Conservation (phyloP, 2,329 filamentous ascomycete species). For the Cladosporium sp. region DNA sequence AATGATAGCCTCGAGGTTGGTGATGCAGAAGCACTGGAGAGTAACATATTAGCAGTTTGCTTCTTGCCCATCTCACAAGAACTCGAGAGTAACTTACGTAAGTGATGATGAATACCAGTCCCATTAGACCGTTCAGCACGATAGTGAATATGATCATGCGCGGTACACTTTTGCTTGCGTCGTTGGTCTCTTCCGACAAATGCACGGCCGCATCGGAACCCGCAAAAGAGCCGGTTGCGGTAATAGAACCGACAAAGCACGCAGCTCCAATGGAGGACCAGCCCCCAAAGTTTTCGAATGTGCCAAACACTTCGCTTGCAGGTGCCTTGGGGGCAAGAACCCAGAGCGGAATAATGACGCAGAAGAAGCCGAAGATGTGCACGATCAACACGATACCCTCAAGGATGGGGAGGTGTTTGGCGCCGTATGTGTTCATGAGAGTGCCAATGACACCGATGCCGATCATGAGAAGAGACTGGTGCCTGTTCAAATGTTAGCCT, state of each 20-base stretch:
- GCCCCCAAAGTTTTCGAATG: constrained; percentile 40
- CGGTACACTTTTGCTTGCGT: constrained; percentile 33
- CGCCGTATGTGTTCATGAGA: constrained; percentile 32
- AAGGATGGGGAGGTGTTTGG: constrained; percentile 35
- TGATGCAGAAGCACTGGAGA: constrained; percentile 17
- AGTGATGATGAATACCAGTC: constrained; percentile 28
- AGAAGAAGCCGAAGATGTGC: constrained; percentile 35
- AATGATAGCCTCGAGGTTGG: constrained; percentile 13
- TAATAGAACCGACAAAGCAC: constrained; percentile 36
- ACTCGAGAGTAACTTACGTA: constrained; percentile 15
- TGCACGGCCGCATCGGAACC: constrained; percentile 34
- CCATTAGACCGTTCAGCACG: constrained; percentile 26
- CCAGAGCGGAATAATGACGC: constrained; percentile 34
- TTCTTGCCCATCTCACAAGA: background rate
- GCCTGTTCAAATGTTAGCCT: background rate
- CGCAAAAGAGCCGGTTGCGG: constrained; percentile 25
- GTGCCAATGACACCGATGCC: constrained; percentile 39
- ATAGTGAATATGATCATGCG: constrained; percentile 33
- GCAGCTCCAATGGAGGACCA: constrained; percentile 38
- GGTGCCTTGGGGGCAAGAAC: constrained; percentile 29
- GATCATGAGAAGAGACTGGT: constrained; percentile 34
- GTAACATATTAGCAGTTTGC: background rate
- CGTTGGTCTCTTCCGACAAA: constrained; percentile 34
- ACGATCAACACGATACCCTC: constrained; percentile 41
- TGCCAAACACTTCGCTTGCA: constrained; percentile 30